phyloP scores from a whole-genome alignment of 139 green algal species.

The Coelastrella sp. region DNA sequence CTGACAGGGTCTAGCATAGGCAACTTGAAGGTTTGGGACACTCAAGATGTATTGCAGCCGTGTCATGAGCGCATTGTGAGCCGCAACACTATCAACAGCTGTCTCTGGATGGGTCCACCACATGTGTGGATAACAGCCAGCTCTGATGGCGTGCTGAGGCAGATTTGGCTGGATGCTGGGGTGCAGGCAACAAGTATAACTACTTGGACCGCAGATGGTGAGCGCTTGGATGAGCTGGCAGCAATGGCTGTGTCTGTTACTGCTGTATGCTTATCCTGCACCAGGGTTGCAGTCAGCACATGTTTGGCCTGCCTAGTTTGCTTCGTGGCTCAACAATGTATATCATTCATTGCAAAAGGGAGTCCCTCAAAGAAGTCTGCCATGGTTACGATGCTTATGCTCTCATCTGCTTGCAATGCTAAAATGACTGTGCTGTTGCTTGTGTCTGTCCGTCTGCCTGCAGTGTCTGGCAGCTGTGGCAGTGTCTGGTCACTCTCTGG shows the following conservation, averaged over 20 bases:
- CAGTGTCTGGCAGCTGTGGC: slow-evolving; percentile 43
- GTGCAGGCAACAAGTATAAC: slow-evolving; percentile 29
- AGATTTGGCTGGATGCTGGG: slow-evolving; percentile 21
- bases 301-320: neutral
- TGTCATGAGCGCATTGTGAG: slow-evolving; percentile 24
- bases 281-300: neutral
- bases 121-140: slow-evolving; percentile 19
- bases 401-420: too few species aligned
- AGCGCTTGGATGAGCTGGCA: neutral
- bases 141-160: slow-evolving; percentile 25
- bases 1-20: slow-evolving; percentile 26
- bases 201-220: slow-evolving; percentile 13
- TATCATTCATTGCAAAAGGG: too few species aligned
- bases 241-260: neutral
- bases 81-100: slow-evolving; percentile 5
- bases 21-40: slow-evolving; percentile 38
- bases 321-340: neutral
- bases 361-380: too few species aligned
- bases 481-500: slow-evolving; percentile 9
- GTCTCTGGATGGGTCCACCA: slow-evolving; percentile 28
- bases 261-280: neutral
- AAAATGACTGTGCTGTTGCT: too few species aligned
- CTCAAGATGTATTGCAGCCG: slow-evolving; percentile 27
- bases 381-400: too few species aligned
- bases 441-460: too few species aligned